Evolutionary conservation across 345 rosid species (phyloP), one percentile per base, ranked within the genome.

Genomic region (Gossypium anomalum): DNA sequence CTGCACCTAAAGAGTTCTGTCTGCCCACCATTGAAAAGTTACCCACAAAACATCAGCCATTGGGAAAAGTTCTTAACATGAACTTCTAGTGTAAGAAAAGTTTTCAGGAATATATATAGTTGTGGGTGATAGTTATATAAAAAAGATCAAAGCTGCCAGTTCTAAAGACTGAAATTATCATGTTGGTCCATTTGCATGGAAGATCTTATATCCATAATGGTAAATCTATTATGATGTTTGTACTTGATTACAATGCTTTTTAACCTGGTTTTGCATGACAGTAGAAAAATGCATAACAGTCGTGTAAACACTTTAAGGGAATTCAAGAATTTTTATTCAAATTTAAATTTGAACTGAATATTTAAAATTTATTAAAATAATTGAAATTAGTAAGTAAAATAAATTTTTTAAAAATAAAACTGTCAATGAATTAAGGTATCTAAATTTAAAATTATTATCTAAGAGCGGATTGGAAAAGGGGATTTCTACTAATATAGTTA

Each of bases 51-150:
- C 71, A 69, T 76, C 80, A 77, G 75, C 85, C 93, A 23, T 57
- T 86, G 52, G 83, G 83, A n/a, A 80, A 87, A 83, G 71, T 87
- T 77, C 88, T 89, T 25, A 78, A 86, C 63, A 70, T 87, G 77
- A 81, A 83, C 23, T 83, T 82, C 79, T 89, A 80, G 73, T 57
- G 51, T 9, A 41, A 38, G 51, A 34, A 51, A 27, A 49, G 0
- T 10, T 52, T 52, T 51, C 59, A 17, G 12, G 25, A 68, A 48
- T n/a, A 22, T 67, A 38, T 34, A 22, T 44, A 47, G 56, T 20
- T 67, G 41, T 67, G 29, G 22, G 48, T 48, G 56, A 2, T 16
- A n/a, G 19, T 10, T n/a, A 65, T 60, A 29, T 60, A 16, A n/a
- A 10, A 10, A 3, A 1, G 25, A 4, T 34, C 41, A 4, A 34